Base-by-base conservation (phyloP, 2,329 filamentous ascomycete genomes). In the Chrysosporium keratinophilum region DNA sequence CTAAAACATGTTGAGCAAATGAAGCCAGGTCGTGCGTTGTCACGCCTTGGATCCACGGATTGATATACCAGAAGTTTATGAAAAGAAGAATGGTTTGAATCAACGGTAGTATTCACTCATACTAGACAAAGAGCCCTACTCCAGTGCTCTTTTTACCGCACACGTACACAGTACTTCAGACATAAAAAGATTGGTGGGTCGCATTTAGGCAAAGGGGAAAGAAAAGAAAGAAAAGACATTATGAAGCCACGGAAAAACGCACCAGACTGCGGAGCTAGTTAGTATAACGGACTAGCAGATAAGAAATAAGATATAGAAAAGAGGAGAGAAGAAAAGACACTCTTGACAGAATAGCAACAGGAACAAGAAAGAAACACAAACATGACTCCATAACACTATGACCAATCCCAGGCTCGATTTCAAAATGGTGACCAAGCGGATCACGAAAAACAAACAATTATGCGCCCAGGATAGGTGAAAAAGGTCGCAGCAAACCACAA, bases 311-410 rank as follows among this genome's bases (percentile, higher is more conserved):
- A 3, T 20, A n/a, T 10, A 17, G 40, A 20, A 34, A 45, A 33
- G 31, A 20, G 31, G n/a, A 44, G 28, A n/a, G 15, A 44, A 44
- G n/a, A 23, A 40, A 45, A 28, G 11, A 39, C 11, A 34, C 33
- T 20, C n/a, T n/a, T 1, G 2, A 9, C 37, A 45, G 43, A 23
- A 28, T 15, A n/a, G 12, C 31, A 44, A 37, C 20, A 23, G n/a
- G 28, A 35, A 37, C n/a, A 45, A 52, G 31, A 28, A 52, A 23
- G 28, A 14, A 35, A 19, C 39, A 45, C n/a, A 19, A 15, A 31
- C 28, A 45, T 28, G 20, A 52, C 50, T 52, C 50, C 50, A 52
- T 39, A 40, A 45, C 41, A 45, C 17, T 45, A 15, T 19, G 41
- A 31, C 41, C 17, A 45, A 52, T 39, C 50, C 40, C 41, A 52